These are phyloP conservation scores for Tolypocladium ophioglossoides DNA, from an alignment of 2,329 filamentous ascomycete species.

Conservation along the genomic window DNA sequence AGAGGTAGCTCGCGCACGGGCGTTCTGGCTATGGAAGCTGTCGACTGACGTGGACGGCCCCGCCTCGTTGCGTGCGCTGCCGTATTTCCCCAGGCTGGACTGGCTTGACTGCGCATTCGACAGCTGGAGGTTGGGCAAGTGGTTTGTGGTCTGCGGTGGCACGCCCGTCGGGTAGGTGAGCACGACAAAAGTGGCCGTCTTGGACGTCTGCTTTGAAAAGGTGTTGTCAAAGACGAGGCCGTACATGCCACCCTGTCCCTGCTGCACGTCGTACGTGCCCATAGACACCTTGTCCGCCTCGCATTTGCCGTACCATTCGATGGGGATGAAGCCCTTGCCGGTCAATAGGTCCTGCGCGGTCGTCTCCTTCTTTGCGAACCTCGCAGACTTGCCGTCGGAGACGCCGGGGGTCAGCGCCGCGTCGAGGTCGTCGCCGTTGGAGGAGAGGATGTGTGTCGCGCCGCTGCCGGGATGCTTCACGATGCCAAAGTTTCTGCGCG, in stretches of 20 bases:
- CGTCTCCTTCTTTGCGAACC: constrained; percentile 45
- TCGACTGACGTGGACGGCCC: constrained; percentile 46
- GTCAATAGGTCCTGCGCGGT: constrained; percentile 53
- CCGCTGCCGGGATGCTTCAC: constrained; percentile 88
- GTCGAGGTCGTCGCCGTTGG: constrained; percentile 32
- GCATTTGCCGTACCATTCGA: constrained; percentile 88
- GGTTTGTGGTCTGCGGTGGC: constrained; percentile 63
- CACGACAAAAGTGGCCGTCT: constrained; percentile 89
- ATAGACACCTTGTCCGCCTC: constrained; percentile 93
- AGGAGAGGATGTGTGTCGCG: constrained; percentile 33
- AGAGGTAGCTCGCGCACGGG: constrained; percentile 33
- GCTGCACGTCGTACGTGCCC: constrained; percentile 71
- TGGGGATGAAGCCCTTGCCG: constrained; percentile 56
- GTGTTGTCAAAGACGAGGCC: constrained; percentile 97
- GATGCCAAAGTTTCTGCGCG: constrained; percentile 75
- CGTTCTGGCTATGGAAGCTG: constrained; percentile 44
- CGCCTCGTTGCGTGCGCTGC: constrained; percentile 33
- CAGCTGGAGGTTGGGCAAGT: constrained; percentile 50
- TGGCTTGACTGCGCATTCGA: constrained; percentile 29
- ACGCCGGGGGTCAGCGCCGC: constrained; percentile 31
- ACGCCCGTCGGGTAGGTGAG: constrained; percentile 83
- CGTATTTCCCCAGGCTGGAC: constrained; percentile 39
- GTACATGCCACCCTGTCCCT: constrained; percentile 79
- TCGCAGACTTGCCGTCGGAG: constrained; percentile 33
- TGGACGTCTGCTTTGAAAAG: constrained; percentile 90